Evolutionary conservation across 2,329 filamentous ascomycete genomes (phyloP), one percentile per base, ranked within the genome.

Genomic region (Trichothecium sympodiale): DNA sequence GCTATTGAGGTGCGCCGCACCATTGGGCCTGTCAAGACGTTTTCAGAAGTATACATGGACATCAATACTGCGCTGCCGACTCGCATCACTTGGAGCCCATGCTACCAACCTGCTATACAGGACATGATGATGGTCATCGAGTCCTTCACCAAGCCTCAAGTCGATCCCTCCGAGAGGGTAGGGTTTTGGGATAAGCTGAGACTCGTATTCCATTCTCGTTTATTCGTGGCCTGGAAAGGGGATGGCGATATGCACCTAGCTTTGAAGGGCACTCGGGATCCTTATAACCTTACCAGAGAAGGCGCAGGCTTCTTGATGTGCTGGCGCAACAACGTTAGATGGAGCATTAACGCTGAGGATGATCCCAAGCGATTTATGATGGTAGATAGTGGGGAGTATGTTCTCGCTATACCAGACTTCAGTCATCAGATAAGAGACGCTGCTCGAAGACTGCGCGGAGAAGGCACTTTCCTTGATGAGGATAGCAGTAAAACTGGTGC

Each of bases 101-200:
- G 88, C 3, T 98, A 96, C 51, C 93, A 98, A 52, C 91, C 93
- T 18, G 89, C 89, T 2, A 89, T 98, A 33, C 91, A 98, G 56
- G 93, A 98, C 52, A 94, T 96, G 83, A 98, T 98, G 91, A 95
- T 96, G 74, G 88, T 88, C 17, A 83, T 98, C 41, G 91, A 98
- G 59, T 89, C 84, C 3, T 96, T 98, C 55, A 95, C 89, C 1
- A 98, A 98, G 54, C 86, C 89, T 7, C 88, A 89, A 43, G 69
- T 95, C 18, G 93, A 98, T 55, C 82, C 84, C 1, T 96, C 91
- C 0, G 93, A 98, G 44, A 74, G 83, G 38, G 86, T 94, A 32
- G 91, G 91, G 3, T 98, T 98, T 63, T 98, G 91, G 91, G 91
- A 98, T 61, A 98, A 98, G 67, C 88, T 98, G 35, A 74, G 91